phyloP scores from a whole-genome alignment of 1,139 yeast genomes.

The Yamadazyma taylorii region DNA sequence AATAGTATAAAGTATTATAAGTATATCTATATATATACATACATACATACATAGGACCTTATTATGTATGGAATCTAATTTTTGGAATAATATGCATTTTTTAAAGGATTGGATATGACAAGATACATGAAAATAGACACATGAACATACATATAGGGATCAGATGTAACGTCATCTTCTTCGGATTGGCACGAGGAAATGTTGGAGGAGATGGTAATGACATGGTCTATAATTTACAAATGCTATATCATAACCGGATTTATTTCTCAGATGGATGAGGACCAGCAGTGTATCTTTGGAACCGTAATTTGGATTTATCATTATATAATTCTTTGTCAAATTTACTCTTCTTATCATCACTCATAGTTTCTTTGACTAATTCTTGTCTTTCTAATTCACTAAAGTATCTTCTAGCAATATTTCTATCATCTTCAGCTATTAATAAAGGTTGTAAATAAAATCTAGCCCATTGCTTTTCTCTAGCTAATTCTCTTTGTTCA shows the following conservation, averaged over 20 bases:
- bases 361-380: constrained; percentile 45
- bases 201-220: too few species aligned
- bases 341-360: constrained; percentile 38
- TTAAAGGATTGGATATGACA: too few species aligned
- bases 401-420: constrained; percentile 67
- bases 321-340: constrained; percentile 46
- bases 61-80: too few species aligned
- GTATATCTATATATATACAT: too few species aligned
- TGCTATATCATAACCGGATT: too few species aligned
- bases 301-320: constrained; percentile 47
- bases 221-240: background rate
- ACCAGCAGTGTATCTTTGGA: constrained; percentile 48
- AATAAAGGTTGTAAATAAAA: constrained; percentile 72
- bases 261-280: constrained; percentile 32
- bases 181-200: too few species aligned
- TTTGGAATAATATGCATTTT: too few species aligned
- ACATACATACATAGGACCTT: too few species aligned
- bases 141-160: too few species aligned
- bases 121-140: too few species aligned
- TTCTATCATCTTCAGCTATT: constrained; percentile 82
- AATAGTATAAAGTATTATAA: too few species aligned
- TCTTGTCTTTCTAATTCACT: constrained; percentile 72
- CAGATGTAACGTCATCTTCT: too few species aligned
- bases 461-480: constrained; percentile 81
- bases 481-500: constrained; percentile 72